Conservation (phyloP, 2,329 filamentous ascomycete species). For the Aspergillus pseudoterreus region DNA sequence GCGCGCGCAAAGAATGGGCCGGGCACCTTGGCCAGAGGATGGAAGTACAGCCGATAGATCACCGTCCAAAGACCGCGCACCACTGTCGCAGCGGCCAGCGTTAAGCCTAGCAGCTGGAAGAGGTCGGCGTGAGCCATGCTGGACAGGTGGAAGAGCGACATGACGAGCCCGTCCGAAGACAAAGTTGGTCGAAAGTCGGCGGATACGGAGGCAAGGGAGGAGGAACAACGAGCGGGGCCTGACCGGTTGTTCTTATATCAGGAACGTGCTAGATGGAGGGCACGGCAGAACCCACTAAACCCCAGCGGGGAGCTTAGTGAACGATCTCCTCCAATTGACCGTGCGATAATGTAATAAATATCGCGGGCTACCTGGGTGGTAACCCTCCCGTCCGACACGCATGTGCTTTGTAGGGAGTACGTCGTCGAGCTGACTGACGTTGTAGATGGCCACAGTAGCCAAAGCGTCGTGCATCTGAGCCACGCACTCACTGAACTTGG, state of each 20-base stretch:
- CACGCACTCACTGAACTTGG: no score
- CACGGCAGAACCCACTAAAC: background rate
- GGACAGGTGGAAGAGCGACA: background rate
- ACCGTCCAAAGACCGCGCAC: constrained; percentile 6
- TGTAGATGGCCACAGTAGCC: no score
- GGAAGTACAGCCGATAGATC: constrained; percentile 25
- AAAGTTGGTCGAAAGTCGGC: background rate
- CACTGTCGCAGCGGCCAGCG: background rate
- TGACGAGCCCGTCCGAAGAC: background rate
- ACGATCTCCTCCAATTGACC: background rate
- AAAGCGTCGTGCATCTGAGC: no score
- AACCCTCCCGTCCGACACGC: no score
- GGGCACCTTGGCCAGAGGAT: constrained; percentile 26
- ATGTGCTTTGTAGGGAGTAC: no score
- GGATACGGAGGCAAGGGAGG: background rate
- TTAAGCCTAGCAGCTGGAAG: constrained; percentile 1
- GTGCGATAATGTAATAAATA: background rate
- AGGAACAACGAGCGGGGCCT: background rate
- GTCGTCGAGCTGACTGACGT: no score
- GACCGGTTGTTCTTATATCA: background rate
- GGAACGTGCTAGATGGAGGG: background rate
- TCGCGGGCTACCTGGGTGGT: no score
- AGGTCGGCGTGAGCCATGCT: background rate
- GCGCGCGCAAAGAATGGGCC: constrained; percentile 24
- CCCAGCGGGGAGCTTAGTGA: background rate